Percentiles rank a stretch among this genome's conserved stretches.
These are phyloP conservation scores for Aspergillus ellipticus DNA, from an alignment of 495 filamentous ascomycete genomes.

Conservation along the genomic window DNA sequence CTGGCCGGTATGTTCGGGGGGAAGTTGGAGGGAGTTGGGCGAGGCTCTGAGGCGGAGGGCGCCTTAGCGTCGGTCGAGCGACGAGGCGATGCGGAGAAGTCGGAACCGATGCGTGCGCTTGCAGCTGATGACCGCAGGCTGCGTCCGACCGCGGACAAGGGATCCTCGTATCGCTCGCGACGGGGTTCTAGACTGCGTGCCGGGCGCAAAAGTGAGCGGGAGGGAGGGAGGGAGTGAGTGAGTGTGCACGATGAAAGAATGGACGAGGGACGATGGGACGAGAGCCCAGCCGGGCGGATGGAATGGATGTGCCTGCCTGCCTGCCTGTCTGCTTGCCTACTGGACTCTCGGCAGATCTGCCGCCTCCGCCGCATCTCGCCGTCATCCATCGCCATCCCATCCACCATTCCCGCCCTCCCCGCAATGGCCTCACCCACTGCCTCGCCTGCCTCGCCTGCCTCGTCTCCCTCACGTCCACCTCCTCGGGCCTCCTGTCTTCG, in stretches of 20 bases:
- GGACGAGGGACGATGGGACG: neutral
- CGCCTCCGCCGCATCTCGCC: neutral
- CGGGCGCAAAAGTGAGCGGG: too few relatives aligned
- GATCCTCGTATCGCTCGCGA: too few relatives aligned
- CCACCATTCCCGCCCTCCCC: neutral
- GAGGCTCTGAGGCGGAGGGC: neutral
- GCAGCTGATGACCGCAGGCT: too few relatives aligned
- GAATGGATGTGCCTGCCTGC: too few relatives aligned
- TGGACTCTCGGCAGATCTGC: conserved; percentile 5
- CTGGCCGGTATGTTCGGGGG: neutral
- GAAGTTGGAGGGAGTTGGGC: neutral
- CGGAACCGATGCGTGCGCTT: too few relatives aligned
- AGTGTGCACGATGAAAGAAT: too few relatives aligned
- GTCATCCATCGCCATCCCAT: neutral
- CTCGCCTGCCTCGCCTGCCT: conserved; percentile 5
- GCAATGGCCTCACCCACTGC: conserved; percentile 5
- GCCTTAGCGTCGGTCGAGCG: neutral
- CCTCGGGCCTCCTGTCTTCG: neutral
- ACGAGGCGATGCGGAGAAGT: conserved; percentile 7
- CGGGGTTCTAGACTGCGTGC: too few relatives aligned
- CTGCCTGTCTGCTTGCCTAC: too few relatives aligned
- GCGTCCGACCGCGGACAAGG: too few relatives aligned
- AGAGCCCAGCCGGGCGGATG: neutral
- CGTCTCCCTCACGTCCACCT: conserved; percentile 7
- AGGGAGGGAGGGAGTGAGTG: too few relatives aligned